Base-by-base conservation (phyloP, 345 rosid species). In the Eucalyptus rudis region DNA sequence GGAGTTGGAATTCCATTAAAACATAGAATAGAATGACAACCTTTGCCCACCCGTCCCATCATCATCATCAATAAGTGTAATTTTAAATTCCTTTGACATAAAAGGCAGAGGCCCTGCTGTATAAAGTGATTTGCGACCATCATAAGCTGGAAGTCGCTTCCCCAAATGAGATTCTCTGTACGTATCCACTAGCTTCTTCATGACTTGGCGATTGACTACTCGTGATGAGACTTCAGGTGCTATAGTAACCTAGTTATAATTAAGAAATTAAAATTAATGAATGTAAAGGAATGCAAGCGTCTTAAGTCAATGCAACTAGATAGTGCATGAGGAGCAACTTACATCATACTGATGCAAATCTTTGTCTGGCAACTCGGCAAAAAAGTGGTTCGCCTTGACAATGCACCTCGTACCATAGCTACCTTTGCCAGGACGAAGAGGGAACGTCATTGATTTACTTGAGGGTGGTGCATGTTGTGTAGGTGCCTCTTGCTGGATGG, bases 381-480 rank as follows among this genome's bases (percentile, higher is more conserved):
- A 92, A 88, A 94, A 94, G 89, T 93, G 95, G 84, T 93, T 93
- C 7, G 95, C 95, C 91, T 93, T 93, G 9, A 94, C 93, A 31
- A 93, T 87, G 59, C 96, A 94, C 88, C 22, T 92, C 25, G 51
- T 50, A 13, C 96, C 94, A 40, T 27, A 83, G 80, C 88, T 91
- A 43, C 96, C 96, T 87, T 93, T 91, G 11, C 95, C 94, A 33
- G 95, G 96, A 5, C 95, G 91, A n/a, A 92, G 91, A 29, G 95
- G 93, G 88, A 93, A 93, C 89, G 92, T 90, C 92, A 93, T 89
- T 6, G 93, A 91, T 88, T 93, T 94, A 89, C 97, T 96, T 17
- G 99, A 98, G 7, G 95, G 88, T 22, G 99, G 97, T 15, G 86
- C 54, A 68, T 95, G 94, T 89, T 96, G 99, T 87, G 95, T 47